Base-by-base conservation (phyloP, 805 yeast species). In the Yarrowia sp. region DNA sequence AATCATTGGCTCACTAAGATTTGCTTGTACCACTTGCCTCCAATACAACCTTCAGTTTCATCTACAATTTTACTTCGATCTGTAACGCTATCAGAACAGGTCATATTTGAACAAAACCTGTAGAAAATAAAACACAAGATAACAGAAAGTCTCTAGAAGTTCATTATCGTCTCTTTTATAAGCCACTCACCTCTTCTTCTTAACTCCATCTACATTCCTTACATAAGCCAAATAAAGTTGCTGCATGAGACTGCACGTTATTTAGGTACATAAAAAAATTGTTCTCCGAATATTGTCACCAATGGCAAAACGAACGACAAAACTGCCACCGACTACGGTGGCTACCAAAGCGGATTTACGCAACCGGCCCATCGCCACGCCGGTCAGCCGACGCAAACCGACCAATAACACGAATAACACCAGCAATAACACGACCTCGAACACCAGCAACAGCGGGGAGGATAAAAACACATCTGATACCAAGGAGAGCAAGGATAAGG, bases 271-370 rank as follows among this genome's bases (percentile, higher is more conserved):
- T 22, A 48, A 48, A 47, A 44, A 48, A 48, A 48, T 17, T 48
- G 55, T 48, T 48, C 55, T 48, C 55, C 41, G 55, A 33, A 17
- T 33, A 48, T 48, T 48, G 55, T 48, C 55, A 48, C 55, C 41
- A 48, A 48, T 48, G 55, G 55, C 55, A 48, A 48, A 48, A 35
- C 14, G 55, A 48, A 48, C 55, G 31, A 48, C 60, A n/a, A 51
- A 51, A 35, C 44, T 51, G 60, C 60, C 60, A 22, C 60, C 60
- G 15, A 36, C 60, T 22, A 38, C 60, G 33, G 60, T 51, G 43
- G 60, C 60, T 31, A 51, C 60, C 6, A 51, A 51, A 28, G 60
- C 60, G 44, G 60, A 51, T 51, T 38, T 51, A 35, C 22, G 60
- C 31, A 51, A 51, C 44, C 60, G 60, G 3, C 60, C 60, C 14